Percentiles rank a stretch among this genome's conserved stretches.
Evolutionary conservation across 2,329 filamentous ascomycete species (phyloP).

Genomic region (Erysiphe neolycopersici): DNA sequence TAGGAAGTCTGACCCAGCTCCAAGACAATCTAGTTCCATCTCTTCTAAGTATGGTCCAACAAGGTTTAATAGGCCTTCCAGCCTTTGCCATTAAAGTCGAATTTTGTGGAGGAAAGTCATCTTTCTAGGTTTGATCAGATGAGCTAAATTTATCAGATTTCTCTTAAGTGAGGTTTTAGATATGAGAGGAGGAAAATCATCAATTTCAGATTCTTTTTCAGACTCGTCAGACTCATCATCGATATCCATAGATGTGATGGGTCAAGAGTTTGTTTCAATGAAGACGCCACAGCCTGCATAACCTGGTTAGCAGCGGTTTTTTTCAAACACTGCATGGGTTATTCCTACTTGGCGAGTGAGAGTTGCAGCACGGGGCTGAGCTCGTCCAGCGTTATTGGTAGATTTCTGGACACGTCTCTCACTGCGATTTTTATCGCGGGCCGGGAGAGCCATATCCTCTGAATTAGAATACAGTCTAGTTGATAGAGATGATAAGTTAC

Average conservation of each 20-base stretch:
- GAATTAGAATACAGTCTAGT: neutral
- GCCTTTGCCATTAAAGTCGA: neutral
- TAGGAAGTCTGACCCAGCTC: neutral
- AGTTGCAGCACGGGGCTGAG: neutral
- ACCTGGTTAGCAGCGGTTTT: neutral
- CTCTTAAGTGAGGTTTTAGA: too few relatives aligned
- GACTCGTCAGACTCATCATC: too few relatives aligned
- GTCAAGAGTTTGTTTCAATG: neutral
- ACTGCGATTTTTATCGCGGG: neutral
- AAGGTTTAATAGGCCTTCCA: neutral
- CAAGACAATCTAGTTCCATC: neutral
- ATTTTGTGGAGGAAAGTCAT: neutral
- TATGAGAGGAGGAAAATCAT: too few relatives aligned
- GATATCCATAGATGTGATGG: neutral
- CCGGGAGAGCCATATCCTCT: neutral
- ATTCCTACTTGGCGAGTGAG: neutral
- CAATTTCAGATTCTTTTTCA: too few relatives aligned
- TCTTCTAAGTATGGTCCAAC: neutral
- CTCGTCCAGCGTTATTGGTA: neutral
- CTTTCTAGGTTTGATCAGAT: neutral
- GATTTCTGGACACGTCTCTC: neutral
- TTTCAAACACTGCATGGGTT: neutral
- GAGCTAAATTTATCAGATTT: too few relatives aligned
- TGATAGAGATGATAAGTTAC: neutral
- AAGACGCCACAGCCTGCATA: neutral